Base-by-base conservation (phyloP, 768 basidiomycete species). In the Suillus clintonianus region DNA sequence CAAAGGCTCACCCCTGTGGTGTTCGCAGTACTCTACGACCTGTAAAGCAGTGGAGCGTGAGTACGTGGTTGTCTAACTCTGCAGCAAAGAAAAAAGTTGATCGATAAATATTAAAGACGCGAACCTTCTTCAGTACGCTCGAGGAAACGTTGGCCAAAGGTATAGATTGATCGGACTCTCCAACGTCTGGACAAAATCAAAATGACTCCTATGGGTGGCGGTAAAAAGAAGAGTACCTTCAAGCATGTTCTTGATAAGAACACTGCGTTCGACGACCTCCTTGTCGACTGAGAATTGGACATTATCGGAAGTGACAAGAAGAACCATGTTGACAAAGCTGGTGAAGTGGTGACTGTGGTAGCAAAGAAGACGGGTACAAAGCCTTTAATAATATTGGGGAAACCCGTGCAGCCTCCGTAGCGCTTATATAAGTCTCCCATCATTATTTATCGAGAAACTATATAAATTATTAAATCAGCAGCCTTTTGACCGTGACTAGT, bases 1-100 rank as follows among this genome's bases (percentile, higher is more conserved):
- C 45, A 98, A 85, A n/a, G 96, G 95, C 78, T 99, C 97, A 68
- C 91, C 91, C 70, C 94, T 91, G 80, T 99, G 97, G 79, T 99
- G 96, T 73, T 98, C 96, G 86, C 97, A 99, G 85, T 97, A 99
- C 76, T 99, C 97, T 36, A 99, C 84, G 65, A 99, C 96, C 94
- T 99, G 67, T 9, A 27, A 24, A 27, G 17, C 30, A 43, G 43
- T 30, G 9, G 9, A 61, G n/a, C 34, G 47, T 47, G 42, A 57
- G 56, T 17, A 41, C 17, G 39, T 57, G 41, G 8, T 19, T 17
- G 37, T 39, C 37, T 36, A 9, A 9, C 32, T 13, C 32, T 22
- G 17, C 37, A 10, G 9, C 24, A 13, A 41, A 30, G 56, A 11
- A 57, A 30, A 19, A 41, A 4, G 24, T 57, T 57, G 56, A 57